Percentiles rank a stretch among this genome's conserved stretches.
Conservation (phyloP, 192 early-diverging fungal species). For the Coemansia sp. region DNA sequence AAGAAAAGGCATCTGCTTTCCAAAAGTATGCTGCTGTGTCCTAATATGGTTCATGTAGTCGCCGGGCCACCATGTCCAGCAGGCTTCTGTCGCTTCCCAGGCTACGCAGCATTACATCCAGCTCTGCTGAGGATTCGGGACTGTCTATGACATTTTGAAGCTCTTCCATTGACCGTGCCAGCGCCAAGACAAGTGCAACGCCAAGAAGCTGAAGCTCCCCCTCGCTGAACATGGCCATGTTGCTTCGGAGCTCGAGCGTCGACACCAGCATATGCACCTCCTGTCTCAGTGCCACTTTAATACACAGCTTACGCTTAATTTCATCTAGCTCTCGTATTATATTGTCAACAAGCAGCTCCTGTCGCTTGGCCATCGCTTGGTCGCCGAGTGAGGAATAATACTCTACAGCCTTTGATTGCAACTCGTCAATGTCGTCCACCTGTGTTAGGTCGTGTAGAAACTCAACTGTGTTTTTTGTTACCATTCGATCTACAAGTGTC, state of each 20-base stretch:
- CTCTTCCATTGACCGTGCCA: constrained; percentile 16
- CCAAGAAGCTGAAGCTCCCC: constrained; percentile 32
- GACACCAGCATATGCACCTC: constrained; percentile 38
- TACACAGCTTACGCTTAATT: constrained; percentile 17
- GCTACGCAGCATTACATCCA: constrained; percentile 15
- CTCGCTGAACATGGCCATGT: constrained; percentile 38
- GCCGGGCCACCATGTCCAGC: constrained; percentile 30
- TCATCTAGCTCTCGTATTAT: constrained; percentile 19
- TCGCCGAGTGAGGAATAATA: constrained; percentile 38
- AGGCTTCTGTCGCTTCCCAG: constrained; percentile 29
- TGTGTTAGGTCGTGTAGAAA: constrained; percentile 25
- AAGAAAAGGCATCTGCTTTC: neutral
- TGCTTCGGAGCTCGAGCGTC: constrained; percentile 44
- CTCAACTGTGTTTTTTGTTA: constrained; percentile 25
- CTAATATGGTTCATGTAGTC: constrained; percentile 43
- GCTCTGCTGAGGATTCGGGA: constrained; percentile 4
- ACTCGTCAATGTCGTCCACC: neutral
- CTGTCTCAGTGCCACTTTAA: constrained; percentile 9
- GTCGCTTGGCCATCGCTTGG: constrained; percentile 38
- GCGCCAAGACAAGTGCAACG: constrained; percentile 30
- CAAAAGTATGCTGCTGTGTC: neutral
- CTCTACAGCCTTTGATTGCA: constrained; percentile 1
- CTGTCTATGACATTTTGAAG: constrained; percentile 7
- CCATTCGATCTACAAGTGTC: constrained; percentile 36
- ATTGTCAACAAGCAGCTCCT: constrained; percentile 21